Evolutionary conservation across 1,139 yeast genomes (phyloP).

Genomic region (Trichomonascaceae sp.): DNA sequence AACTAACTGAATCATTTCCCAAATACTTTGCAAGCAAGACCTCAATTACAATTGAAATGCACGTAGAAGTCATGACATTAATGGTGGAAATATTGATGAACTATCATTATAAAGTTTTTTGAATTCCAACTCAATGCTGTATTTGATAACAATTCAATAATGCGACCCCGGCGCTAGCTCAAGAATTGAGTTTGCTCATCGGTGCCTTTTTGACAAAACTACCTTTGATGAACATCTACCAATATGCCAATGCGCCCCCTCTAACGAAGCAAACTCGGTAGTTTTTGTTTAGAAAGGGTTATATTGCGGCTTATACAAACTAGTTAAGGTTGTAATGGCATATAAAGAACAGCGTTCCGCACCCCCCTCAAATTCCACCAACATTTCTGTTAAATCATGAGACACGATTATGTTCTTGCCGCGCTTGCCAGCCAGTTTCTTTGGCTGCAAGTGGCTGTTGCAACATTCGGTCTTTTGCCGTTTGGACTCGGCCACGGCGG

Average conservation of each 20-base stretch:
- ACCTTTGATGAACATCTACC: neutral
- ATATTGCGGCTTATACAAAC: neutral
- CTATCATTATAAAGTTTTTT: neutral
- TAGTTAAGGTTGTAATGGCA: neutral
- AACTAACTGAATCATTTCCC: neutral
- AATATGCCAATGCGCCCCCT: neutral
- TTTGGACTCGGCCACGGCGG: constrained; percentile 8
- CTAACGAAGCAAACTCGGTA: neutral
- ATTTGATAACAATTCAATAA: neutral
- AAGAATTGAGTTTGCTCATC: neutral
- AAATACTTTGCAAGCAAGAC: neutral
- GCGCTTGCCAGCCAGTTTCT: constrained; percentile 3
- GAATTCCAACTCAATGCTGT: neutral
- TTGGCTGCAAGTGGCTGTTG: constrained; percentile 5
- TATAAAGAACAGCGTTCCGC: neutral
- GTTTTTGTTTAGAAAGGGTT: neutral
- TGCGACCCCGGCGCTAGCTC: neutral
- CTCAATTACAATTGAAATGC: neutral
- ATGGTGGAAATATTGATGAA: neutral
- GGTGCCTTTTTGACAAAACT: neutral
- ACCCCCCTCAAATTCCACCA: neutral
- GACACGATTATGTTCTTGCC: neutral
- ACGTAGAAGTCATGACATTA: neutral
- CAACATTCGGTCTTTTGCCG: constrained; percentile 10
- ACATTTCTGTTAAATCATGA: neutral